These are phyloP conservation scores for Aspergillus ostianus DNA, from an alignment of 495 filamentous ascomycete species.

Conservation along the genomic window DNA sequence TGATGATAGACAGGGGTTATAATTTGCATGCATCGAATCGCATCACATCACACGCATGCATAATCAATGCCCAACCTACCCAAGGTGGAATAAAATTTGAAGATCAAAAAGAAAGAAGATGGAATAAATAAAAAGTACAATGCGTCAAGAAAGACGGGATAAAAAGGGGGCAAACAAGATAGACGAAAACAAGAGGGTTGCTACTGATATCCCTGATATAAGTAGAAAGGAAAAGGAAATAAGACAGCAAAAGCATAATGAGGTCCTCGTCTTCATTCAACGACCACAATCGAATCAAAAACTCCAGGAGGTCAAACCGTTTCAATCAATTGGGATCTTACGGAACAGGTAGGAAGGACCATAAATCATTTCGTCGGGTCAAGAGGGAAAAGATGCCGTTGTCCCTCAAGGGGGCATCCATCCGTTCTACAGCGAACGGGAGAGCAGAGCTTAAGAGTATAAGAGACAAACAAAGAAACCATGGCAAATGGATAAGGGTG, in stretches of 20 bases:
- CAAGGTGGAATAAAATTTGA: not conserved
- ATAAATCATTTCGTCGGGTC: not conserved
- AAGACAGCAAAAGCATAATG: not conserved
- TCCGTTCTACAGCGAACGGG: not conserved
- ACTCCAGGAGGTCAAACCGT: not conserved
- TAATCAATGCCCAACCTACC: not conserved
- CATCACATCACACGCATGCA: too few relatives aligned
- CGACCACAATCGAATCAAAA: too few relatives aligned
- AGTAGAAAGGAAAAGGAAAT: too few relatives aligned
- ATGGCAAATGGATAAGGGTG: slow-evolving; percentile 7
- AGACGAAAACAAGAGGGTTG: not conserved
- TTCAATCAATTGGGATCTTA: not conserved
- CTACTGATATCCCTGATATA: not conserved
- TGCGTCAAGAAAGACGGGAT: not conserved
- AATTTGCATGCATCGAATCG: not conserved
- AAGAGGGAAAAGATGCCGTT: not conserved
- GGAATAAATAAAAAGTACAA: not conserved
- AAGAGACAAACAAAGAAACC: slow-evolving; percentile 2
- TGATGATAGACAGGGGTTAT: not conserved
- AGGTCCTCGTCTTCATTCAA: not conserved
- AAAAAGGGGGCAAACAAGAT: not conserved
- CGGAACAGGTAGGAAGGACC: not conserved
- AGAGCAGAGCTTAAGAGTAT: not conserved
- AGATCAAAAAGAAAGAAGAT: not conserved
- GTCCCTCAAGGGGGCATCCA: not conserved